Conservation (phyloP, 164 flowering plant genomes). For the Vitis cinerea region DNA sequence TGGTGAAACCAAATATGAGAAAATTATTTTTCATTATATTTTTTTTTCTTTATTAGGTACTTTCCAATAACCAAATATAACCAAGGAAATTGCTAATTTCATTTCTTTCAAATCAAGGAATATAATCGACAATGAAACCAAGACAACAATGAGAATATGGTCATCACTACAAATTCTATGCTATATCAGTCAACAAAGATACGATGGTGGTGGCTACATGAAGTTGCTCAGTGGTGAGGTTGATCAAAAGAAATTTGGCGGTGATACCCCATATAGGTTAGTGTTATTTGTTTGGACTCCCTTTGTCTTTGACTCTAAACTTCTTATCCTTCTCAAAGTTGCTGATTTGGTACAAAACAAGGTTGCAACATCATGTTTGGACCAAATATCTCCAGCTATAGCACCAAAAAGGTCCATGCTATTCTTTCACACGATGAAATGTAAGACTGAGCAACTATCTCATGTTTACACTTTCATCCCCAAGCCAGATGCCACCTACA, state of each 20-base stretch:
- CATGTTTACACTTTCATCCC: conserved; percentile 89
- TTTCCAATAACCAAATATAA: no score
- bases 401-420: conserved; percentile 91
- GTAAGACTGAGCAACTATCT: conserved; percentile 90
- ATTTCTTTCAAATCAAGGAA: no score
- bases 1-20: no score
- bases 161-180: no score
- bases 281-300: neutral
- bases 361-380: conserved; percentile 93
- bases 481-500: conserved; percentile 91
- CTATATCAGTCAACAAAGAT: no score
- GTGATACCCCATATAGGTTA: conserved; percentile 93
- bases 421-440: conserved; percentile 64
- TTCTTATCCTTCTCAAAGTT: neutral
- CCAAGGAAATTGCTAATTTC: no score
- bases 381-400: conserved; percentile 91
- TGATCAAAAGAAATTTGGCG: conserved; percentile 92
- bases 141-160: no score
- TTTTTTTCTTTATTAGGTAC: no score
- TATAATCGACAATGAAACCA: no score
- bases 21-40: no score
- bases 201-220: conserved; percentile 91
- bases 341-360: conserved; percentile 12
- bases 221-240: conserved; percentile 85
- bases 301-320: neutral